Conservation (phyloP, 192 early-diverging fungal species). For the Backusella sp. region DNA sequence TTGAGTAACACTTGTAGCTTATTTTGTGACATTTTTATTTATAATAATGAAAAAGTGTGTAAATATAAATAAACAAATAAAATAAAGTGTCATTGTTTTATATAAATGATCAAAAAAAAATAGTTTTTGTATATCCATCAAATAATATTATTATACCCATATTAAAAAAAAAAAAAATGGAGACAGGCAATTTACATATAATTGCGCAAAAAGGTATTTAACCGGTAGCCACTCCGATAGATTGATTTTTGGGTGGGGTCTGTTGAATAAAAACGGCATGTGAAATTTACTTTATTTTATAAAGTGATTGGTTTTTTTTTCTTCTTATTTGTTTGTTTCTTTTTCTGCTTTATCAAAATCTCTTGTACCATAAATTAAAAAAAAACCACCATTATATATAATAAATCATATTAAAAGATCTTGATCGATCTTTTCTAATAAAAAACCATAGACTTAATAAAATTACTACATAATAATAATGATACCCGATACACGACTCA, state of each 20-base stretch:
- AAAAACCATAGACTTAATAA: neutral
- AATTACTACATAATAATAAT: neutral
- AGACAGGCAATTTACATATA: neutral
- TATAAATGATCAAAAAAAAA: no score
- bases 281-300: neutral
- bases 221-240: neutral
- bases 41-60: neutral
- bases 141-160: no score
- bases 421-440: neutral
- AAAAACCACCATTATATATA: neutral
- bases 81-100: neutral
- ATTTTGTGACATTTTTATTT: constrained; percentile 5
- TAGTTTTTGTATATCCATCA: no score
- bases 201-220: neutral
- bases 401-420: neutral
- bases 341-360: neutral
- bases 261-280: neutral
- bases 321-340: neutral
- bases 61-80: neutral
- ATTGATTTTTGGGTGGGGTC: neutral
- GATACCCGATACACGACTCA: constrained; percentile 21
- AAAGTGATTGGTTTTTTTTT: neutral
- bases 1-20: neutral
- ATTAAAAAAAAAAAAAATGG: no score
- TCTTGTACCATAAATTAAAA: neutral